Evolutionary conservation across 306 rosid species (phyloP).

Genomic region (Lathyrus oleraceus): DNA sequence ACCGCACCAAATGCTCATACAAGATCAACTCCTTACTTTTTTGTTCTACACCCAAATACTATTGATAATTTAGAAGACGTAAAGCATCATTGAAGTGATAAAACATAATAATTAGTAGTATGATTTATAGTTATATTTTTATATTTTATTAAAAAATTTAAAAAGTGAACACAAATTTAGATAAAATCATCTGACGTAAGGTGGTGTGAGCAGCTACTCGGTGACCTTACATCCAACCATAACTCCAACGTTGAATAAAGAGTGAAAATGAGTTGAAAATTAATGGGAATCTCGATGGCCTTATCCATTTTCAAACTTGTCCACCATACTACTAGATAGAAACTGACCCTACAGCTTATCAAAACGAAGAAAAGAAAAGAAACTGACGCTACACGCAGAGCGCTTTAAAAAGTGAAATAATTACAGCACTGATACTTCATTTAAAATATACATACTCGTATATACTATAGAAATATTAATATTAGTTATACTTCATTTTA

Average conservation of each 20-base stretch:
- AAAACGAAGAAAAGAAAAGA: no score
- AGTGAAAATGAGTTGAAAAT: slow-evolving; percentile 1
- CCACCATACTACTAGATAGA: neutral
- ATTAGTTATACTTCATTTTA: no score
- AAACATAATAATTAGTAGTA: no score
- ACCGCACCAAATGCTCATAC: no score
- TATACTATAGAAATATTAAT: no score
- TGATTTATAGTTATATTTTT: no score
- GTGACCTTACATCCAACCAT: neutral
- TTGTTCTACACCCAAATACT: no score
- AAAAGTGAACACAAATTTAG: neutral
- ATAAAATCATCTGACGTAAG: neutral
- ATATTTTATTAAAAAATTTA: neutral
- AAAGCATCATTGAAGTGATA: no score
- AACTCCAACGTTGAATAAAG: neutral
- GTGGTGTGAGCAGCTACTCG: neutral
- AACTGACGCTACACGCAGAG: neutral
- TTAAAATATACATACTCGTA: neutral
- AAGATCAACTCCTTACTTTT: no score
- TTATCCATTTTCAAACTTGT: slow-evolving; percentile 27
- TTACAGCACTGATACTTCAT: neutral
- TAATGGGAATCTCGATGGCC: neutral
- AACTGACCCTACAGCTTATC: neutral
- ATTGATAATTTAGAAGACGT: no score
- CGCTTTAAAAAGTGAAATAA: neutral